Percentiles rank a stretch among this genome's conserved stretches.
Conservation (phyloP, 495 filamentous ascomycete species). For the Aspergillus panamensis region DNA sequence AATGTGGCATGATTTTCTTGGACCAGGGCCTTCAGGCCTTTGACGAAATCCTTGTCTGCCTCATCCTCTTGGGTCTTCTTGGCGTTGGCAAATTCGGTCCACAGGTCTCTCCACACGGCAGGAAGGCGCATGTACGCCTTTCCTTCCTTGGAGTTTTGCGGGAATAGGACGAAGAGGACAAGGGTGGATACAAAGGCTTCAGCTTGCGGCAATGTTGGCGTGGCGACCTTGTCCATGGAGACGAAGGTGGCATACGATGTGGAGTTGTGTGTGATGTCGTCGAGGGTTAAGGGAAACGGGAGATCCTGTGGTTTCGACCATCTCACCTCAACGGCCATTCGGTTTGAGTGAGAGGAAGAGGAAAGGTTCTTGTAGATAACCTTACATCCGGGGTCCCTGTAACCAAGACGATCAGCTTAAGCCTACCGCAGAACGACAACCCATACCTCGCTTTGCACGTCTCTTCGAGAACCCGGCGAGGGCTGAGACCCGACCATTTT, state of each 20-base stretch:
- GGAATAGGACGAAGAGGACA: slow-evolving; percentile 76
- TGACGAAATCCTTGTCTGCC: slow-evolving; percentile 60
- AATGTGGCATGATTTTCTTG: slow-evolving; percentile 42
- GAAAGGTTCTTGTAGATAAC: slow-evolving; percentile 66
- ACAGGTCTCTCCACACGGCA: slow-evolving; percentile 77
- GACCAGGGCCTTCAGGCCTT: slow-evolving; percentile 43
- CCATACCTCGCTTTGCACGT: slow-evolving; percentile 74
- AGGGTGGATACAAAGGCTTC: slow-evolving; percentile 81
- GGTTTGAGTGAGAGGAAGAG: slow-evolving; percentile 65
- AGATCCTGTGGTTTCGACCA: slow-evolving; percentile 78
- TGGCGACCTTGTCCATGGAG: slow-evolving; percentile 72
- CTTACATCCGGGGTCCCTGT: slow-evolving; percentile 62
- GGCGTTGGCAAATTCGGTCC: slow-evolving; percentile 67
- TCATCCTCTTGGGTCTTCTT: slow-evolving; percentile 67
- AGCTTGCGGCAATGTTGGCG: slow-evolving; percentile 73
- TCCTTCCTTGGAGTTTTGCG: slow-evolving; percentile 73
- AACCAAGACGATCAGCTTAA: slow-evolving; percentile 4
- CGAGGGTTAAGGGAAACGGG: slow-evolving; percentile 37
- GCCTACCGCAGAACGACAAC: background rate
- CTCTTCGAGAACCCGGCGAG: slow-evolving; percentile 75
- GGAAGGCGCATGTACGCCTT: slow-evolving; percentile 79
- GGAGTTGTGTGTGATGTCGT: slow-evolving; percentile 41
- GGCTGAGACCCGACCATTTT: slow-evolving; percentile 66
- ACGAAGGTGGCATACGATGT: slow-evolving; percentile 49
- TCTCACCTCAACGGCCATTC: slow-evolving; percentile 65